phyloP scores from a whole-genome alignment of 2,329 filamentous ascomycete species.

The Arachnomyces sp. region DNA sequence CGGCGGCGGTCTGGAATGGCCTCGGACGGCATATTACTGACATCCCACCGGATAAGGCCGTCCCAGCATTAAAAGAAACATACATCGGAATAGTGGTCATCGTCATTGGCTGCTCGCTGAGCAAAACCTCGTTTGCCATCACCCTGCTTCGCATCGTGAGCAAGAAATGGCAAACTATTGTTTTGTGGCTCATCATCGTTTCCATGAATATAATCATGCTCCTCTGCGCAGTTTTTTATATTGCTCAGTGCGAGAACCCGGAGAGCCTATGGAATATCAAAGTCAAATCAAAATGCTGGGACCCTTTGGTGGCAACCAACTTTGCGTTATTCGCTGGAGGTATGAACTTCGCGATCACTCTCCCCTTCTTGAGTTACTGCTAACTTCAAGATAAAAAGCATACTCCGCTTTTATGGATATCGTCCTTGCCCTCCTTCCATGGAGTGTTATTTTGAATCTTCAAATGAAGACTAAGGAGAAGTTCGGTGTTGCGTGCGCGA shows the following conservation, averaged over 20 bases:
- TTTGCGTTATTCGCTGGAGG: slow-evolving; percentile 17
- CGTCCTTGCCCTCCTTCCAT: slow-evolving; percentile 32
- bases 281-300: slow-evolving; percentile 16
- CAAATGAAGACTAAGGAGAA: slow-evolving; percentile 33
- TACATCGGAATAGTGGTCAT: background rate
- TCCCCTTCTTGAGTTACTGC: slow-evolving; percentile 3
- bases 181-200: slow-evolving; percentile 20
- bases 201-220: slow-evolving; percentile 19
- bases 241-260: slow-evolving; percentile 16
- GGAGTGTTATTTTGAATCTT: slow-evolving; percentile 29
- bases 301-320: slow-evolving; percentile 11
- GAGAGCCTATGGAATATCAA: slow-evolving; percentile 14
- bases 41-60: slow-evolving; percentile 13
- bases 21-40: slow-evolving; percentile 22
- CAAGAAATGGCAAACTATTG: slow-evolving; percentile 13
- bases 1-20: slow-evolving; percentile 20
- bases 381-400: slow-evolving; percentile 2
- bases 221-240: slow-evolving; percentile 15
- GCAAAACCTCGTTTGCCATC: slow-evolving; percentile 20
- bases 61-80: slow-evolving; percentile 9
- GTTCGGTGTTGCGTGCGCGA: slow-evolving; percentile 27
- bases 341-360: slow-evolving; percentile 3
- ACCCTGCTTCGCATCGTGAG: slow-evolving; percentile 19
- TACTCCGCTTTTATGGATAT: slow-evolving; percentile 24
- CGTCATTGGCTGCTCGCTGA: slow-evolving; percentile 17